These are phyloP conservation scores for Fusarium stilboides DNA, from an alignment of 2,329 filamentous ascomycete species.

Conservation along the genomic window DNA sequence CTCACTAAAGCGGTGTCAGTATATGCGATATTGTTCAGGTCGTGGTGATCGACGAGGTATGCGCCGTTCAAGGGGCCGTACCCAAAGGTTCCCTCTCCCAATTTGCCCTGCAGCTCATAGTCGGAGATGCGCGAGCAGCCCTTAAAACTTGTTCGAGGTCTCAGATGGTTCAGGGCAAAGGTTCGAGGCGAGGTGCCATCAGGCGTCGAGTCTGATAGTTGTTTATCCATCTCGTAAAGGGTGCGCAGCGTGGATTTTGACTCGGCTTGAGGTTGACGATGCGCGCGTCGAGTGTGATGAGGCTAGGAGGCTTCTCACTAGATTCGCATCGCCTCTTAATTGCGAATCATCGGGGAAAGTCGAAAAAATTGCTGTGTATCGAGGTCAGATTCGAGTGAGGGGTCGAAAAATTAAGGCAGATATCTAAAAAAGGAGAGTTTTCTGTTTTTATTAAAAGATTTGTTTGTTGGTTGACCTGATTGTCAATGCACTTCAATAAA, in stretches of 20 bases:
- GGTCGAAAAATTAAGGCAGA: not conserved
- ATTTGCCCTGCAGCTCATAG: slow-evolving; percentile 84
- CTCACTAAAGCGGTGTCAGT: slow-evolving; percentile 68
- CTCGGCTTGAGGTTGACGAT: slow-evolving; percentile 32
- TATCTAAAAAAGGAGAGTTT: slow-evolving; percentile 5
- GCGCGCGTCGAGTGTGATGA: slow-evolving; percentile 44
- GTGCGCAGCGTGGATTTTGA: slow-evolving; percentile 4
- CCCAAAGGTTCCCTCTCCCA: slow-evolving; percentile 97
- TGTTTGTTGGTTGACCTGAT: slow-evolving; percentile 26
- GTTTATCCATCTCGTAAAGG: slow-evolving; percentile 50
- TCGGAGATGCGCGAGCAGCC: slow-evolving; percentile 89
- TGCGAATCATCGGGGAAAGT: slow-evolving; percentile 22
- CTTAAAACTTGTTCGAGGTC: slow-evolving; percentile 74
- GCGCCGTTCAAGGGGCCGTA: slow-evolving; percentile 57
- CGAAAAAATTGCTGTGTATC: not conserved
- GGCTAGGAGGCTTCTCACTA: slow-evolving; percentile 27
- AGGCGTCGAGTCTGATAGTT: slow-evolving; percentile 50
- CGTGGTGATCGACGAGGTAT: slow-evolving; percentile 27
- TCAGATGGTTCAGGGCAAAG: slow-evolving; percentile 71
- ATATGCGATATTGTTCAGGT: slow-evolving; percentile 3
- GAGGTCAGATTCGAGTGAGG: not conserved
- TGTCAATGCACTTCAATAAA: slow-evolving; percentile 26
- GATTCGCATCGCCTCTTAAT: slow-evolving; percentile 39
- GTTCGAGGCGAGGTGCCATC: slow-evolving; percentile 67
- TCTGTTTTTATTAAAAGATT: slow-evolving; percentile 21